Percentiles rank a stretch among this genome's conserved stretches.
Conservation (phyloP, 2,329 filamentous ascomycete genomes). For the Clonostachys rosea region DNA sequence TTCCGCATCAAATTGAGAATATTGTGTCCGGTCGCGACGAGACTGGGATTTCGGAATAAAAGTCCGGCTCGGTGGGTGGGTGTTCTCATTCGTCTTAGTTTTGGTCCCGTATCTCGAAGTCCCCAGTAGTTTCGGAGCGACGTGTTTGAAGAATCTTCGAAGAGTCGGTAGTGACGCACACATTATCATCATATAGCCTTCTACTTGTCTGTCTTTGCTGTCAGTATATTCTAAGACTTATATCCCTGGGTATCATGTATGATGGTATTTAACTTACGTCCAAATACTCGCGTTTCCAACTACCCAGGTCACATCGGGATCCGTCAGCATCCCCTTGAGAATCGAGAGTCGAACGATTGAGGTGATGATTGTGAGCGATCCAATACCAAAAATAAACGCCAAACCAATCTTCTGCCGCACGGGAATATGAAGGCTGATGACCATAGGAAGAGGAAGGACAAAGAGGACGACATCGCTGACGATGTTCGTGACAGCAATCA, state of each 20-base stretch:
- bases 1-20: too few relatives aligned
- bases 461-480: constrained; percentile 39
- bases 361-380: constrained; percentile 20
- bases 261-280: constrained; percentile 8
- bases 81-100: background rate
- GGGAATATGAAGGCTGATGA: constrained; percentile 35
- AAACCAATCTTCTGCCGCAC: constrained; percentile 35
- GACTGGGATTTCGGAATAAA: too few relatives aligned
- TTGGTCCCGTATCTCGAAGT: constrained; percentile 1
- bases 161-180: constrained; percentile 29
- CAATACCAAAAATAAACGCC: constrained; percentile 33
- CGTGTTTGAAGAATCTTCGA: constrained; percentile 23
- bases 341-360: constrained; percentile 14
- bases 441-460: constrained; percentile 33
- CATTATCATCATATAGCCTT: constrained; percentile 28
- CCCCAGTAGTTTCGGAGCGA: constrained; percentile 18
- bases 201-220: constrained; percentile 13
- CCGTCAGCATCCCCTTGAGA: background rate
- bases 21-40: too few relatives aligned
- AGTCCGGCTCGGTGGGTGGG: background rate
- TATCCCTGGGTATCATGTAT: background rate
- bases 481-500: constrained; percentile 37
- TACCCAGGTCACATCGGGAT: constrained; percentile 14
- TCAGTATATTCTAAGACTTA: background rate
- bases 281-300: constrained; percentile 11